phyloP scores from a whole-genome alignment of 768 basidiomycete genomes.

The Lentinula raphanica region DNA sequence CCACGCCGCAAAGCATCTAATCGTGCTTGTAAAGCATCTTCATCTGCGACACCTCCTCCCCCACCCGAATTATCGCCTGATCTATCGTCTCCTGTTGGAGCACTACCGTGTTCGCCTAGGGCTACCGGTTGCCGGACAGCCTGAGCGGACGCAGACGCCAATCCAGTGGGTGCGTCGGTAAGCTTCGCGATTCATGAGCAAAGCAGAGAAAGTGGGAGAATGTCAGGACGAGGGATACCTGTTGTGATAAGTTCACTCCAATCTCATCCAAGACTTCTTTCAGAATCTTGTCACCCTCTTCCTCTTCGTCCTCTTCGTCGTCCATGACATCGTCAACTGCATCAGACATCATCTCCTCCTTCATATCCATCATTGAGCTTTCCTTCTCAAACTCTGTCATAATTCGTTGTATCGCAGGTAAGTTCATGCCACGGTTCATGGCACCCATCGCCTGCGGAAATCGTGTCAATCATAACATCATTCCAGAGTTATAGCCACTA shows the following conservation, averaged over 20 bases:
- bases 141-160: slow-evolving; percentile 55
- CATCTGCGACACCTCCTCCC: slow-evolving; percentile 57
- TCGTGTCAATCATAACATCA: not conserved
- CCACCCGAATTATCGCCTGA: slow-evolving; percentile 15
- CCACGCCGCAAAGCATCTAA: slow-evolving; percentile 83
- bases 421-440: slow-evolving; percentile 95
- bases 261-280: slow-evolving; percentile 97
- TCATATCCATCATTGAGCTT: slow-evolving; percentile 99
- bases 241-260: slow-evolving; percentile 85
- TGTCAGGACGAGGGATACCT: slow-evolving; percentile 42
- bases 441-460: slow-evolving; percentile 84
- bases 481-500: too few relatives aligned
- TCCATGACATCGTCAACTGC: slow-evolving; percentile 98
- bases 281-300: slow-evolving; percentile 91
- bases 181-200: slow-evolving; percentile 47
- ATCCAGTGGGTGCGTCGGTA: slow-evolving; percentile 73
- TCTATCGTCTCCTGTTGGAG: slow-evolving; percentile 21
- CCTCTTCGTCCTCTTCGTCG: slow-evolving; percentile 94
- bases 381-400: slow-evolving; percentile 99
- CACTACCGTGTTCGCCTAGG: slow-evolving; percentile 52
- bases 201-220: not conserved
- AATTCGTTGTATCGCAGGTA: slow-evolving; percentile 91
- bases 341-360: slow-evolving; percentile 99
- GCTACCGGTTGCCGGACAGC: slow-evolving; percentile 79
- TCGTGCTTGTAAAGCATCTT: slow-evolving; percentile 91